Percentiles rank a stretch among this genome's conserved stretches.
Evolutionary conservation across 108 stramenopile species (phyloP).

Genomic region (Aurantiochytrium sp.): DNA sequence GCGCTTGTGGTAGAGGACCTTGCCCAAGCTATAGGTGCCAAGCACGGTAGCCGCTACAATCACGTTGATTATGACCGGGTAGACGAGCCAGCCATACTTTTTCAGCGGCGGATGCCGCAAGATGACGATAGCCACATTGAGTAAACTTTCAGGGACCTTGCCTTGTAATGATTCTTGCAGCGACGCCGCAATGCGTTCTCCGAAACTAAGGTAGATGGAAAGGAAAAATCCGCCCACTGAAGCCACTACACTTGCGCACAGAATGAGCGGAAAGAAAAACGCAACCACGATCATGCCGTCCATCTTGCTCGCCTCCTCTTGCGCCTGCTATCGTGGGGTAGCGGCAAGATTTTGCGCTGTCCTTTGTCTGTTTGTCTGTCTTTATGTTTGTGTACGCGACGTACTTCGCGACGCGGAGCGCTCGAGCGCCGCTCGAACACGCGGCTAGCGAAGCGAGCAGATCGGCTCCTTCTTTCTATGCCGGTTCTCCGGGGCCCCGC

Average conservation of each 20-base stretch:
- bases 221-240: not conserved
- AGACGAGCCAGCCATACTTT: not conserved
- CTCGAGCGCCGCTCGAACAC: too few relatives aligned
- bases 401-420: too few relatives aligned
- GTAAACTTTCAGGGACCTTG: not conserved
- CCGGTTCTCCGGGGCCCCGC: too few relatives aligned
- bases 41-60: not conserved
- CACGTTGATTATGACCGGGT: not conserved
- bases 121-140: not conserved
- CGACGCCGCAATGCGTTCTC: not conserved
- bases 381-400: too few relatives aligned
- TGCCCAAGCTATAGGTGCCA: not conserved
- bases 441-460: too few relatives aligned
- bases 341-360: too few relatives aligned
- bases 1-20: not conserved
- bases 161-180: not conserved
- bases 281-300: not conserved
- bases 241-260: not conserved
- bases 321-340: too few relatives aligned
- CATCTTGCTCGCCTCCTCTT: not conserved
- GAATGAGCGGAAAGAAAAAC: constrained; percentile 1
- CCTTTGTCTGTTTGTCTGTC: too few relatives aligned
- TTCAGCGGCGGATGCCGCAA: not conserved
- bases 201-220: not conserved
- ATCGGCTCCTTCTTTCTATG: too few relatives aligned